Evolutionary conservation across 2,329 filamentous ascomycete species (phyloP).

Genomic region (Dryadomyces quercus-mongolicae): DNA sequence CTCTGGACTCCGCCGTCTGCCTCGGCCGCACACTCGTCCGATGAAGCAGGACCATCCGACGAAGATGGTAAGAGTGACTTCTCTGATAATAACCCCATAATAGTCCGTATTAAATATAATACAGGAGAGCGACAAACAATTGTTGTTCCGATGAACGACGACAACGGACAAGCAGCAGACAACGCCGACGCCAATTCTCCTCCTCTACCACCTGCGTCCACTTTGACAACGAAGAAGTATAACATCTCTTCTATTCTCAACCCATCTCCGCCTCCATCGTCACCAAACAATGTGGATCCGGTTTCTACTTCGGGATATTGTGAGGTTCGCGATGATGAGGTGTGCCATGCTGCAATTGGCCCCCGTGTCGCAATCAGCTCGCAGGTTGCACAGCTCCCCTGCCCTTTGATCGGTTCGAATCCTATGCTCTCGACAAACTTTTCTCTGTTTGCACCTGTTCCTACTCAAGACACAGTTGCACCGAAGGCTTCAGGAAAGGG

Average conservation of each 20-base stretch:
- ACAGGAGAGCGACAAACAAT: too few relatives aligned
- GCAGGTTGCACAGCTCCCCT: too few relatives aligned
- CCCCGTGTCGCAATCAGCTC: too few relatives aligned
- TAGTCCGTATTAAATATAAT: not conserved
- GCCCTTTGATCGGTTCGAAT: too few relatives aligned
- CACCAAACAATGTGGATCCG: not conserved
- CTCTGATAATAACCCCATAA: not conserved
- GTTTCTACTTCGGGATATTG: not conserved
- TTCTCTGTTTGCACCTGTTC: too few relatives aligned
- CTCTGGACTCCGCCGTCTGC: not conserved
- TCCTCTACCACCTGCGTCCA: too few relatives aligned
- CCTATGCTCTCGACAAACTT: too few relatives aligned
- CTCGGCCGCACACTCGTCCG: not conserved
- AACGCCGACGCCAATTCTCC: not conserved
- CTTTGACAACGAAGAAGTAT: slow-evolving; percentile 2
- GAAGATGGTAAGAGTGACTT: not conserved
- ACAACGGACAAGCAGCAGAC: not conserved
- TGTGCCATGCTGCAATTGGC: not conserved
- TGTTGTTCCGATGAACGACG: too few relatives aligned
- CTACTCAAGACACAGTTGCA: too few relatives aligned
- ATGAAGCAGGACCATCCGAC: not conserved
- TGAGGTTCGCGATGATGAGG: not conserved
- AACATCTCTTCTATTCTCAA: slow-evolving; percentile 13
- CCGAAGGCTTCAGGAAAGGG: too few relatives aligned
- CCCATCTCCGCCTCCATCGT: slow-evolving; percentile 5